Evolutionary conservation across 2,329 filamentous ascomycete genomes (phyloP), one percentile per base, ranked within the genome.

Genomic region (Thielaviopsis musarum): DNA sequence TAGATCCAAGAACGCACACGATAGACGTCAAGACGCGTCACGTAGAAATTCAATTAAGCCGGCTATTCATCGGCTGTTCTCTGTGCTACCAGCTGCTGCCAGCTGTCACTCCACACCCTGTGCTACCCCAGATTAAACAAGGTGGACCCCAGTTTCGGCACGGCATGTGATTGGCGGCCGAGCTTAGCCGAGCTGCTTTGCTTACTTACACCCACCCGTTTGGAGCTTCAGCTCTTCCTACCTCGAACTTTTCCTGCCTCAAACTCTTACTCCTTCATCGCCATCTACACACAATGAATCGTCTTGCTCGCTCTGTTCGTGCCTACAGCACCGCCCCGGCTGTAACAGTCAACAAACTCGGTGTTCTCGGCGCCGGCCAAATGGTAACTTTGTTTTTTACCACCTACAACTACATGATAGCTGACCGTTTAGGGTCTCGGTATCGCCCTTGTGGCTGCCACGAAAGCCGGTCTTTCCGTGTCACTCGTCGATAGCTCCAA

Each of bases 351-450:
- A 94, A 91, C 75, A 85, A 81, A 65, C 75, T 98, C 51, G 93
- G 91, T 68, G 91, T 98, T 56, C 79, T 98, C 68, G 93, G 93
- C 65, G 91, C 91, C 58, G 93, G 93, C 28, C 93, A 97, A 71
- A 96, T 97, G 91, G 91, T 95, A 73, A 68, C 26, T 7, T 7
- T 34, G 77, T 69, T 63, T 13, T 53, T 2, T 28, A 10, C 30
- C 9, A 7, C 6, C 30, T 34, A 34, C 30, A 34, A 2, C 30
- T 34, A 2, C 30, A 12, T 10, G 5, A 34, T 34, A 34, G 6
- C 30, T 34, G 10, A 34, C 30, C 7, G 30, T 34, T 52, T 66
- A 97, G 91, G 93, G 93, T 62, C 76, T 98, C 52, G 93, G 93
- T 62, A 98, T 98, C 70, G 93, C 93, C 56, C 82, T 98, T 17